phyloP scores from a whole-genome alignment of 2,329 filamentous ascomycete genomes.

The Penicillium expansum region DNA sequence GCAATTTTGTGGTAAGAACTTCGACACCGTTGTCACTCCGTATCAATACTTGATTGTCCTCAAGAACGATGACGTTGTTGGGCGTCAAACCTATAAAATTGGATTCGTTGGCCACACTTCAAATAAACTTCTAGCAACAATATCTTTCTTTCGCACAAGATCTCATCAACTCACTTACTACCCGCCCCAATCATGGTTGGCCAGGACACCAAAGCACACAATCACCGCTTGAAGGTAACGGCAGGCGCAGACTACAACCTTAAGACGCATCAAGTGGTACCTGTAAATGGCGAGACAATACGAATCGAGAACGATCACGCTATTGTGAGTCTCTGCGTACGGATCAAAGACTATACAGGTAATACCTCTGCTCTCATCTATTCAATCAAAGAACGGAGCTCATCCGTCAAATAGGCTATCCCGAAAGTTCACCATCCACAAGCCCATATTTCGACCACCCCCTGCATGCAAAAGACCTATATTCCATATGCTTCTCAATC shows the following conservation, averaged over 20 bases:
- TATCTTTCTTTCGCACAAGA: neutral
- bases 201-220: constrained; percentile 7
- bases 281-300: constrained; percentile 68
- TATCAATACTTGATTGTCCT: constrained; percentile 1
- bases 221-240: constrained; percentile 75
- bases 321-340: constrained; percentile 68
- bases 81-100: constrained; percentile 8
- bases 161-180: neutral
- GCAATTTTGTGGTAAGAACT: neutral
- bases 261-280: constrained; percentile 67
- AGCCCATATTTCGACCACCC: constrained; percentile 74
- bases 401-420: constrained; percentile 57
- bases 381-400: neutral
- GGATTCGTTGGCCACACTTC: neutral
- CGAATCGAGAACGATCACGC: constrained; percentile 63
- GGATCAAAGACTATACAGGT: constrained; percentile 63
- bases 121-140: too few species aligned
- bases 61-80: constrained; percentile 12
- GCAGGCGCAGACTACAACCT: constrained; percentile 74
- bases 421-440: constrained; percentile 63
- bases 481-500: constrained; percentile 78
- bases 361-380: constrained; percentile 2
- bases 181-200: neutral
- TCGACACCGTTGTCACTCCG: neutral
- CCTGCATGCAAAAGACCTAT: constrained; percentile 72